Percentiles rank a stretch among this genome's conserved stretches.
Evolutionary conservation across 1,284 basidiomycete genomes (phyloP).

Genomic region (Papiliotrema nemorosa): DNA sequence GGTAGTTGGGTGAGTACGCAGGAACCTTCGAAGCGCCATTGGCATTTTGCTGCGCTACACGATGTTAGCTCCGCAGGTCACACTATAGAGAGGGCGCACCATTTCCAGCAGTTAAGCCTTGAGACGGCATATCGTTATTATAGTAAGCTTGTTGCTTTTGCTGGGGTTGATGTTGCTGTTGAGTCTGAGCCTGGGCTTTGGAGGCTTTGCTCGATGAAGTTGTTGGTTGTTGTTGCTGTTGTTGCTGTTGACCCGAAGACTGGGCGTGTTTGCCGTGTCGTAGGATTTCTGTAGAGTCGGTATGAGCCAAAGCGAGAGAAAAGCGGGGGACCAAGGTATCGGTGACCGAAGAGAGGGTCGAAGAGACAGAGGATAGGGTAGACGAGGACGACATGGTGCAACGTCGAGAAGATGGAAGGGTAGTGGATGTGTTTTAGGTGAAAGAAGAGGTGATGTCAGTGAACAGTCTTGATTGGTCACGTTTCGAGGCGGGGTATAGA

Average conservation of each 20-base stretch:
- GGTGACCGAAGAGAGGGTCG: neutral
- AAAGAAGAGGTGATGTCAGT: constrained; percentile 7
- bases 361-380: neutral
- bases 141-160: constrained; percentile 43
- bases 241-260: constrained; percentile 47
- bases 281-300: constrained; percentile 64
- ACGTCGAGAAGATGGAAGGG: neutral
- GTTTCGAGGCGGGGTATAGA: constrained; percentile 14
- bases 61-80: neutral
- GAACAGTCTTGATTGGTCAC: neutral
- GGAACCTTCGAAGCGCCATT: constrained; percentile 26
- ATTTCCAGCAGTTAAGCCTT: constrained; percentile 18
- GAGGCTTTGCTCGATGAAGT: constrained; percentile 13
- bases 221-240: too few relatives aligned
- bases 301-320: constrained; percentile 10
- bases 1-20: constrained; percentile 48
- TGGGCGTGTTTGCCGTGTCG: constrained; percentile 67
- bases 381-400: too few relatives aligned
- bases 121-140: constrained; percentile 33
- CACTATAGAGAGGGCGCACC: constrained; percentile 13
- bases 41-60: constrained; percentile 6
- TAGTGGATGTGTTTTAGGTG: constrained; percentile 1
- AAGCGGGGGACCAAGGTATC: neutral
- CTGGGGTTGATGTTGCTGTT: constrained; percentile 36
- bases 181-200: constrained; percentile 16